Evolutionary conservation across 768 basidiomycete species (phyloP).

Genomic region (Aureoboletus auriporus): DNA sequence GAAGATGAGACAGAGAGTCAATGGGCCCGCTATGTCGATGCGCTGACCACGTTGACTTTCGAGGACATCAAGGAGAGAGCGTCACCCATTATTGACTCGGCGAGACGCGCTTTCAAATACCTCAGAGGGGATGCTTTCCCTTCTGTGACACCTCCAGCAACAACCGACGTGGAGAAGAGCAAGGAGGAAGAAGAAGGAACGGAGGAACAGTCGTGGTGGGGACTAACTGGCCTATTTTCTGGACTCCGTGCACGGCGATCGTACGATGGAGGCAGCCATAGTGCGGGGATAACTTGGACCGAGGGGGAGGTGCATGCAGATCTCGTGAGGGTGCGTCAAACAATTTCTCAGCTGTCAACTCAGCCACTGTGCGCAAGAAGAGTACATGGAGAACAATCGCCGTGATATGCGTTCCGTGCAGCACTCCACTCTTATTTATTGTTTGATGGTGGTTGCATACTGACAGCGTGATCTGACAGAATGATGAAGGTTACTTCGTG

Average conservation of each 20-base stretch:
- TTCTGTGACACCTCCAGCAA: conserved; percentile 28
- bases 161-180: conserved; percentile 25
- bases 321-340: conserved; percentile 58
- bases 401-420: conserved; percentile 1
- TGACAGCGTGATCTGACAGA: conserved; percentile 38
- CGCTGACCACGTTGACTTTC: conserved; percentile 49
- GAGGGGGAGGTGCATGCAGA: conserved; percentile 84
- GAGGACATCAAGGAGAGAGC: conserved; percentile 51
- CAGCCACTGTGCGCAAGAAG: neutral
- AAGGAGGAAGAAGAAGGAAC: conserved; percentile 29
- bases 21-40: conserved; percentile 38
- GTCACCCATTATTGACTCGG: conserved; percentile 41
- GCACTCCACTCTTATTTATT: conserved; percentile 1
- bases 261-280: conserved; percentile 26
- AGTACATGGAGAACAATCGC: neutral
- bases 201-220: conserved; percentile 42
- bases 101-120: conserved; percentile 63
- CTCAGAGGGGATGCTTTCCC: conserved; percentile 60
- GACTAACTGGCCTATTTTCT: conserved; percentile 65
- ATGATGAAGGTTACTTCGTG: conserved; percentile 72
- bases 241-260: conserved; percentile 47
- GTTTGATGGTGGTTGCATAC: conserved; percentile 3
- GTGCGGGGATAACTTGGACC: conserved; percentile 46
- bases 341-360: conserved; percentile 3
- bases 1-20: conserved; percentile 24